Conservation (phyloP, 2,329 filamentous ascomycete species). For the Fusarium sp. region DNA sequence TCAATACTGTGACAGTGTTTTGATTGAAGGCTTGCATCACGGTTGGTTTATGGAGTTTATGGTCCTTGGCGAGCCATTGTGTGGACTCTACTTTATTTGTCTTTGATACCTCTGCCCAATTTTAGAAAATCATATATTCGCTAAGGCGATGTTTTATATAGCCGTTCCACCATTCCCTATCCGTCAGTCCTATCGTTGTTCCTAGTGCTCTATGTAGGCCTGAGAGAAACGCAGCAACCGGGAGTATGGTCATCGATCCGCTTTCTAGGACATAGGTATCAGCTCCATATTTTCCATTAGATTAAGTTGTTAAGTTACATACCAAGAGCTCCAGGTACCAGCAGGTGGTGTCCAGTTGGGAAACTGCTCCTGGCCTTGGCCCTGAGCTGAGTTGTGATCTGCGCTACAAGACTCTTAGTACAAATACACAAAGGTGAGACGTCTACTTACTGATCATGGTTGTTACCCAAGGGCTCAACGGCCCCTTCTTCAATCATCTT, state of each 20-base stretch:
- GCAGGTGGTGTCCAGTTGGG: not conserved
- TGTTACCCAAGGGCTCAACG: not conserved
- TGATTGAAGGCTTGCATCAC: slow-evolving; percentile 54
- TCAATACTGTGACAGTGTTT: slow-evolving; percentile 91
- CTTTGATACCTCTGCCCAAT: slow-evolving; percentile 15
- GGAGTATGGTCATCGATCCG: not conserved
- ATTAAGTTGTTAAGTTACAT: not conserved
- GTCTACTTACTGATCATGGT: slow-evolving; percentile 6
- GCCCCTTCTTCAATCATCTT: slow-evolving; percentile 10
- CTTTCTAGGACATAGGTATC: not conserved
- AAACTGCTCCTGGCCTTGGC: not conserved
- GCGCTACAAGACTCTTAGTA: not conserved
- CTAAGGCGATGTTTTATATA: not conserved
- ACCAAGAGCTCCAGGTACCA: not conserved
- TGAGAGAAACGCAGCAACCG: not conserved
- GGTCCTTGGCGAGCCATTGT: slow-evolving; percentile 25
- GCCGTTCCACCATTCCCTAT: not conserved
- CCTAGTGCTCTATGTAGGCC: not conserved
- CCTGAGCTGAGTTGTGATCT: not conserved
- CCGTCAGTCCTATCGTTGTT: not conserved
- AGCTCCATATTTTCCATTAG: not conserved
- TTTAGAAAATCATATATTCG: slow-evolving; percentile 9
- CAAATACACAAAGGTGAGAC: not conserved
- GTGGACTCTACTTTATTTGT: slow-evolving; percentile 2
- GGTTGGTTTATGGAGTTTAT: slow-evolving; percentile 20